Conservation (phyloP, 352 stramenopile species). For the Pythium phragmiticola region DNA sequence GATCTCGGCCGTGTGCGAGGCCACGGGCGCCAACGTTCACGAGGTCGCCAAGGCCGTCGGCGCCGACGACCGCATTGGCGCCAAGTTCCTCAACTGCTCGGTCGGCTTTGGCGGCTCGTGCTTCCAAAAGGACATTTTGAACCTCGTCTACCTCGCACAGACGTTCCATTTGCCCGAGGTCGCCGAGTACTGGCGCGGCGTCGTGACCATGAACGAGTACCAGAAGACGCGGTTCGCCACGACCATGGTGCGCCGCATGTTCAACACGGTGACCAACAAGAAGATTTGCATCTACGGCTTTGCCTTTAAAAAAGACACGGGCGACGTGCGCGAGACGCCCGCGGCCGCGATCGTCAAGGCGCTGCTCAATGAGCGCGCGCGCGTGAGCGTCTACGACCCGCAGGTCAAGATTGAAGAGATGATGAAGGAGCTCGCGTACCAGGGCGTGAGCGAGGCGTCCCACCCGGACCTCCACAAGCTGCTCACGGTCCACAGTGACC, state of each 20-base stretch:
- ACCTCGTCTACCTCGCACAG: constrained; percentile 99
- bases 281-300: constrained; percentile 99
- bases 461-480: constrained; percentile 89
- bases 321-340: constrained; percentile 98
- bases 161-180: constrained; percentile 97
- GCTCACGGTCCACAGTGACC: constrained; percentile 67
- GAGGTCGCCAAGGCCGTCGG: constrained; percentile 98
- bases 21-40: constrained; percentile 96
- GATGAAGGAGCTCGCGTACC: constrained; percentile 75
- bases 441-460: constrained; percentile 89
- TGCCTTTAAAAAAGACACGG: constrained; percentile 99
- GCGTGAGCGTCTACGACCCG: constrained; percentile 97
- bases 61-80: constrained; percentile 97
- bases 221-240: constrained; percentile 99
- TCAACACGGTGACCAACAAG: constrained; percentile 99
- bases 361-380: constrained; percentile 95
- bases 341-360: constrained; percentile 97
- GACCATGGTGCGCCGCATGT: constrained; percentile 98
- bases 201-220: constrained; percentile 99
- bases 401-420: constrained; percentile 97
- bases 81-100: constrained; percentile 97
- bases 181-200: constrained; percentile 98
- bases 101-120: constrained; percentile 99
- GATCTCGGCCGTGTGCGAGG: constrained; percentile 99
- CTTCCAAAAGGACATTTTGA: constrained; percentile 99